Evolutionary conservation across 2,329 filamentous ascomycete species (phyloP).

Genomic region (Aspergillus niger): DNA sequence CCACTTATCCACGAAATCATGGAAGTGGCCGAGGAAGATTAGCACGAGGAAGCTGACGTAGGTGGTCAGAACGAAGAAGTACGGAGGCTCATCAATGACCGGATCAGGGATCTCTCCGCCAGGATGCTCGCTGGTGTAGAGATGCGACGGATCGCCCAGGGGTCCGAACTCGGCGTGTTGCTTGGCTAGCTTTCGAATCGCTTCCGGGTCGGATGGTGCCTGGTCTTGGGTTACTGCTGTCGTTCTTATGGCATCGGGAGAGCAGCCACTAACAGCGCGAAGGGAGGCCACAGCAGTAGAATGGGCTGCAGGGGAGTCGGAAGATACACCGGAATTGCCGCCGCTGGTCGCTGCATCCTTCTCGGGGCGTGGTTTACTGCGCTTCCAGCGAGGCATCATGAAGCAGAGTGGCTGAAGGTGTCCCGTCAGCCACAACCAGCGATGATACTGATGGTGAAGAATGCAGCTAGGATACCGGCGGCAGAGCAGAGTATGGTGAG

Average conservation of each 20-base stretch:
- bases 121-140: constrained; percentile 80
- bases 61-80: constrained; percentile 90
- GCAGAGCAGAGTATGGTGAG: not conserved
- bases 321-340: constrained; percentile 1
- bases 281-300: constrained; percentile 19
- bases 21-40: constrained; percentile 86
- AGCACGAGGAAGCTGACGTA: constrained; percentile 95
- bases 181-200: constrained; percentile 69
- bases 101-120: constrained; percentile 76
- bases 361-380: constrained; percentile 18
- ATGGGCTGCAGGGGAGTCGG: constrained; percentile 10
- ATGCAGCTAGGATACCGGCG: not conserved
- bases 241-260: constrained; percentile 12
- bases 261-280: constrained; percentile 18
- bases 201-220: constrained; percentile 54
- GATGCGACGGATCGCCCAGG: constrained; percentile 71
- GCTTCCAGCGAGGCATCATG: constrained; percentile 28
- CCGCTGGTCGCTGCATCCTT: constrained; percentile 13
- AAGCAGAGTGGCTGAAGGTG: not conserved
- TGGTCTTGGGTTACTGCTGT: not conserved
- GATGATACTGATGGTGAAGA: not conserved
- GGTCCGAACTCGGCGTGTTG: constrained; percentile 88
- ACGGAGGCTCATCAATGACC: constrained; percentile 87
- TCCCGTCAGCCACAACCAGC: not conserved
- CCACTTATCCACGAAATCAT: constrained; percentile 92